Evolutionary conservation across 1,284 basidiomycete species (phyloP).

Genomic region (Cutaneotrichosporon dermatis): DNA sequence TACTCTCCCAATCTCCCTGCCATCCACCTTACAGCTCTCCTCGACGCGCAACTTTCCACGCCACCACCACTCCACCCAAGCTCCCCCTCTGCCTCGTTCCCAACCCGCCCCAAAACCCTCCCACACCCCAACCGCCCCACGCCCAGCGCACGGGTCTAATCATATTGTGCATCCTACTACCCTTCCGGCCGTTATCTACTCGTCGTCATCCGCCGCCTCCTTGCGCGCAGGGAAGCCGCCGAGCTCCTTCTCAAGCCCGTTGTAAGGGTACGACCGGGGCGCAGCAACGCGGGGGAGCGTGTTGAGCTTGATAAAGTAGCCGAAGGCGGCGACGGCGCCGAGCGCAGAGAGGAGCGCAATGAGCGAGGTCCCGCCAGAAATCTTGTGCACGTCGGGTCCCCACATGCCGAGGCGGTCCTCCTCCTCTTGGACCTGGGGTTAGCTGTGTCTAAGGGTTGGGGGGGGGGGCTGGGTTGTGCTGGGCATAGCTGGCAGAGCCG

Average conservation of each 20-base stretch:
- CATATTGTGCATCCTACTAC: constrained; percentile 1
- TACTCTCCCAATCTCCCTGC: no score
- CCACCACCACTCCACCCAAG: no score
- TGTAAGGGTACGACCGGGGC: constrained; percentile 43
- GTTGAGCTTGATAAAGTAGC: constrained; percentile 31
- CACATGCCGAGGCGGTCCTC: constrained; percentile 82
- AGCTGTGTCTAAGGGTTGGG: neutral
- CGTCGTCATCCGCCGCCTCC: constrained; percentile 34
- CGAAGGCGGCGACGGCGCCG: constrained; percentile 33
- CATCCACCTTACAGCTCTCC: no score
- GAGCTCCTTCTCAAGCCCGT: constrained; percentile 44
- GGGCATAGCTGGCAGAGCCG: no score
- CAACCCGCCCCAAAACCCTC: no score
- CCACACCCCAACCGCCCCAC: no score
- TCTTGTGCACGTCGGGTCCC: constrained; percentile 65
- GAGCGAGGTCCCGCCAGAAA: constrained; percentile 32
- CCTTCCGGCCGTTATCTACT: constrained; percentile 11
- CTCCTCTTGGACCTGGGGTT: constrained; percentile 68
- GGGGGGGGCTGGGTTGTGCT: no score
- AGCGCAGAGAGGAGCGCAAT: constrained; percentile 32
- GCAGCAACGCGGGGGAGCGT: constrained; percentile 33
- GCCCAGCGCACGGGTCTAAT: neutral
- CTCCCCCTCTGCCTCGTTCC: no score
- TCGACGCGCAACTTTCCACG: no score
- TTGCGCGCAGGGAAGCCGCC: constrained; percentile 35